Evolutionary conservation across 495 filamentous ascomycete species (phyloP).

Genomic region (Hypoxylon trugodes): DNA sequence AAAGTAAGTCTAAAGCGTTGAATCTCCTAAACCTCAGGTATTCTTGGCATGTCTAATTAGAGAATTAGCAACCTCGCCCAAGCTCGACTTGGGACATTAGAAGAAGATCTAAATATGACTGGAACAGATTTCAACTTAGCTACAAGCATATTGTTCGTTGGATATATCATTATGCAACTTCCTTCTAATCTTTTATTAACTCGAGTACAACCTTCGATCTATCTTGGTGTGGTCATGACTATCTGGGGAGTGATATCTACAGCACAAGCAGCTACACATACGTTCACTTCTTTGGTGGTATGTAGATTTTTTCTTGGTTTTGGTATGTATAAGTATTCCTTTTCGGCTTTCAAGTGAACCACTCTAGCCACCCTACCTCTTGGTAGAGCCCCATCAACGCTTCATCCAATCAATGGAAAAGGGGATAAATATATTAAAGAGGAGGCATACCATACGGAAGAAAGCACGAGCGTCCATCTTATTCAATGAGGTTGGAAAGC

Average conservation of each 20-base stretch:
- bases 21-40: neutral
- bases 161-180: slow-evolving; percentile 64
- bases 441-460: too few species aligned
- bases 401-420: too few species aligned
- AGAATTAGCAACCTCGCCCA: slow-evolving; percentile 49
- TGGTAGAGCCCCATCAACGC: neutral
- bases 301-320: slow-evolving; percentile 72
- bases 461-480: too few species aligned
- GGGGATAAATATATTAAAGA: slow-evolving; percentile 17
- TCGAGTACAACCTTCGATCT: slow-evolving; percentile 42
- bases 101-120: slow-evolving; percentile 55
- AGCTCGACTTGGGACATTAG: slow-evolving; percentile 54
- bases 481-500: too few species aligned
- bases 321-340: slow-evolving; percentile 33
- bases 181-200: slow-evolving; percentile 67
- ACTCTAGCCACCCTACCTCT: neutral
- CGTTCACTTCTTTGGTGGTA: slow-evolving; percentile 63
- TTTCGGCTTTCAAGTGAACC: too few species aligned
- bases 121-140: slow-evolving; percentile 63
- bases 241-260: slow-evolving; percentile 70
- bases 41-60: neutral
- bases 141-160: slow-evolving; percentile 66
- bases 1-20: slow-evolving; percentile 34
- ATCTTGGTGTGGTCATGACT: slow-evolving; percentile 63
- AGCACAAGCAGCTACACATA: slow-evolving; percentile 62